Conservation (phyloP, 1,284 basidiomycete species). For the Ceratobasidium sp. region DNA sequence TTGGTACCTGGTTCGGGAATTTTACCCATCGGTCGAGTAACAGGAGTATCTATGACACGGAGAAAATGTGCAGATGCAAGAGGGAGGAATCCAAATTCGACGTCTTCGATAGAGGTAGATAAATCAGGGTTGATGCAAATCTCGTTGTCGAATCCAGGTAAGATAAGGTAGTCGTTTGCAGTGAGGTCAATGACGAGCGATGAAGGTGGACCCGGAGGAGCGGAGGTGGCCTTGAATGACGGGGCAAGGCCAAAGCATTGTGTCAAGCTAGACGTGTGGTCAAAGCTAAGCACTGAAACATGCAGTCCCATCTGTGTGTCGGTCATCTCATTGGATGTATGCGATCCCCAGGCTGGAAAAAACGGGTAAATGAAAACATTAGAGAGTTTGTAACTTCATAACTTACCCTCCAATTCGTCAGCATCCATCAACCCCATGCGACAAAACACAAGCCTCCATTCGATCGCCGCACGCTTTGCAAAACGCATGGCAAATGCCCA, state of each 20-base stretch:
- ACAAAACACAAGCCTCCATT: slow-evolving; percentile 80
- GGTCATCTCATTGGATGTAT: slow-evolving; percentile 58
- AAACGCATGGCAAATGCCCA: slow-evolving; percentile 73
- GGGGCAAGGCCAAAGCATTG: slow-evolving; percentile 21
- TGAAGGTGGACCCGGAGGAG: slow-evolving; percentile 10
- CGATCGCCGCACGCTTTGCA: slow-evolving; percentile 70
- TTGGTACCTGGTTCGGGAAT: neutral
- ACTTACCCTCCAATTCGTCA: slow-evolving; percentile 73
- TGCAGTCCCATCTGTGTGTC: slow-evolving; percentile 59
- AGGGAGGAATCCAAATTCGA: slow-evolving; percentile 61
- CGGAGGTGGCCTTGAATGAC: slow-evolving; percentile 48
- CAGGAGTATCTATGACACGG: slow-evolving; percentile 56
- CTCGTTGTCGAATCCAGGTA: slow-evolving; percentile 38
- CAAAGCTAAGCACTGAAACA: slow-evolving; percentile 66
- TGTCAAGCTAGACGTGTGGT: slow-evolving; percentile 49
- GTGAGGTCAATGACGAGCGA: slow-evolving; percentile 30
- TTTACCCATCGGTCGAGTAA: slow-evolving; percentile 47
- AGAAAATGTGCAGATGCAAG: slow-evolving; percentile 67
- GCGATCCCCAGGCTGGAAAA: slow-evolving; percentile 69
- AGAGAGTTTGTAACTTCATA: slow-evolving; percentile 46
- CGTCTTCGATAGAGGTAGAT: slow-evolving; percentile 49
- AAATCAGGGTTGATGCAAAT: slow-evolving; percentile 41
- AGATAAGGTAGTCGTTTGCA: slow-evolving; percentile 31
- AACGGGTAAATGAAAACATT: slow-evolving; percentile 6
- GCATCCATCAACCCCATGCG: slow-evolving; percentile 69